phyloP scores from a whole-genome alignment of 345 rosid species.

The Streptanthus diversifolius region DNA sequence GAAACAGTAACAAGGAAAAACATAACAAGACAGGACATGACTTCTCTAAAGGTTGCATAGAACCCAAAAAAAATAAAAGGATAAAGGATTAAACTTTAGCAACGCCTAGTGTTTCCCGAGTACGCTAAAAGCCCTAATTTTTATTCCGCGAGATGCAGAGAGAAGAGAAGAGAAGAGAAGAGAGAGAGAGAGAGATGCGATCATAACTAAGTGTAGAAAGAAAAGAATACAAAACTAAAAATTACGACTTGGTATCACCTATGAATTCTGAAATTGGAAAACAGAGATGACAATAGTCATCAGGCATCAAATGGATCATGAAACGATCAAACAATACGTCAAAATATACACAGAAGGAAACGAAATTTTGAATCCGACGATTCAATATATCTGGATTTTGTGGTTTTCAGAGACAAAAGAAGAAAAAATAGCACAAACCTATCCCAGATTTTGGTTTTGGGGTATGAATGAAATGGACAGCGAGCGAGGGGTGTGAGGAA shows the following conservation, averaged over 20 bases:
- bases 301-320: constrained; percentile 12
- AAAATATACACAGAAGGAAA: not conserved
- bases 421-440: not conserved
- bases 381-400: not conserved
- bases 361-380: not conserved
- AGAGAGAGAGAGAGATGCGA: not conserved
- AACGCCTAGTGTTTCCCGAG: not conserved
- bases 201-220: not conserved
- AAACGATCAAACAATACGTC: constrained; percentile 8
- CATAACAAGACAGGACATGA: not conserved
- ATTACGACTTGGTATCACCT: not conserved
- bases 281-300: constrained; percentile 1
- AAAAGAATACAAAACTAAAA: not conserved
- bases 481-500: not conserved
- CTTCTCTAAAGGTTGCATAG: not conserved
- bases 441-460: not conserved
- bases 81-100: not conserved
- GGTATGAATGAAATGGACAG: not conserved
- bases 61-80: not conserved
- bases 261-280: not conserved
- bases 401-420: not conserved
- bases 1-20: not conserved
- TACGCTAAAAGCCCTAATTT: not conserved
- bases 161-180: not conserved
- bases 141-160: not conserved